Evolutionary conservation across 169 alveolate species (phyloP).

Genomic region (Plasmodium blacklocki): DNA sequence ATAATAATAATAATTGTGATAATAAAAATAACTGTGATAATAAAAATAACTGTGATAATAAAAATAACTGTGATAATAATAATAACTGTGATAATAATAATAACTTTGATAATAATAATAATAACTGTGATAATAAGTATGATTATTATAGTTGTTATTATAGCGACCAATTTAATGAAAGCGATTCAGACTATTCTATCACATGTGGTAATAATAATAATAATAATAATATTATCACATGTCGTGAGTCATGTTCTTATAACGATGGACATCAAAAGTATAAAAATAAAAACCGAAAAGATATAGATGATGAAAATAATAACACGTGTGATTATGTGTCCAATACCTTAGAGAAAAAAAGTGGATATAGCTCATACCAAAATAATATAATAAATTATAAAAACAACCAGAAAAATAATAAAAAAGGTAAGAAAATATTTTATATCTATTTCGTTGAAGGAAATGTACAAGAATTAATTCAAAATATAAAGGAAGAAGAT

Average conservation of each 20-base stretch:
- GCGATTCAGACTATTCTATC: not conserved
- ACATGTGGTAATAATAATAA: no score
- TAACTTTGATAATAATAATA: not conserved
- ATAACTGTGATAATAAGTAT: not conserved
- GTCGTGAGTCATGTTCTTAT: not conserved
- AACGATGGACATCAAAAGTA: not conserved
- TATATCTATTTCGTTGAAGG: not conserved
- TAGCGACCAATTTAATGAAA: not conserved
- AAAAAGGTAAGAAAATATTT: not conserved
- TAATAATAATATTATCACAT: no score
- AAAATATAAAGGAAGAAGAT: constrained; percentile 2
- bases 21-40: not conserved
- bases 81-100: not conserved
- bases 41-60: not conserved
- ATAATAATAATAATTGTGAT: not conserved
- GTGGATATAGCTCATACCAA: not conserved
- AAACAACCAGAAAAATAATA: not conserved
- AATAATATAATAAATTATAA: not conserved
- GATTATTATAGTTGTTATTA: not conserved
- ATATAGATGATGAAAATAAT: not conserved
- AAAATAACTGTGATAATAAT: no score
- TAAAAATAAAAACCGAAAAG: not conserved
- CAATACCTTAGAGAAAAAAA: not conserved
- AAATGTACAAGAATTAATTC: not conserved
- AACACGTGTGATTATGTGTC: not conserved